Conservation (phyloP, 257 asterid genomes). For the Catharanthus roseus region DNA sequence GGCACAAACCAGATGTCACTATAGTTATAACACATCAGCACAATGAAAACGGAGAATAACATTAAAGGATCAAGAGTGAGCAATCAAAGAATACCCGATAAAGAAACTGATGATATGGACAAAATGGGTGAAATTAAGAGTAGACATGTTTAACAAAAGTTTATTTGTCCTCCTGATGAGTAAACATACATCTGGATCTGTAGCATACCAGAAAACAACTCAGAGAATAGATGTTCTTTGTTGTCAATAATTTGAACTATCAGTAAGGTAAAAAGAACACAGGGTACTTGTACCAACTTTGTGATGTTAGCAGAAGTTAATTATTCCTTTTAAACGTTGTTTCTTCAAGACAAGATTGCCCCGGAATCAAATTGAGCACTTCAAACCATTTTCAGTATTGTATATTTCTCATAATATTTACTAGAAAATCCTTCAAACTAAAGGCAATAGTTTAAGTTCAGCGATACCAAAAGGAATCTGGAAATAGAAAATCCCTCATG, state of each 20-base stretch:
- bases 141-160: not conserved
- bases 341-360: too few relatives aligned
- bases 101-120: not conserved
- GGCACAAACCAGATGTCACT: not conserved
- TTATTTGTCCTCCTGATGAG: too few relatives aligned
- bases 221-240: not conserved
- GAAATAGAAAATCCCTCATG: not conserved
- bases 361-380: not conserved
- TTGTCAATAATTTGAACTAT: not conserved
- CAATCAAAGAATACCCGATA: not conserved
- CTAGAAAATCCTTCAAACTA: not conserved
- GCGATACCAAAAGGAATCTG: too few relatives aligned
- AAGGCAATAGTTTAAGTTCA: too few relatives aligned
- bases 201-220: not conserved
- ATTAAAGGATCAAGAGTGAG: not conserved
- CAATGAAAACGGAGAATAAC: not conserved
- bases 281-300: too few relatives aligned
- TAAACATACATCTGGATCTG: not conserved
- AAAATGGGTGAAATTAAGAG: not conserved
- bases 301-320: too few relatives aligned
- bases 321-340: too few relatives aligned
- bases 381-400: too few relatives aligned
- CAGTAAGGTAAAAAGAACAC: not conserved
- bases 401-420: too few relatives aligned
- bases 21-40: not conserved